phyloP scores from a whole-genome alignment of 2,329 filamentous ascomycete genomes.

The Aspergillus neotritici region DNA sequence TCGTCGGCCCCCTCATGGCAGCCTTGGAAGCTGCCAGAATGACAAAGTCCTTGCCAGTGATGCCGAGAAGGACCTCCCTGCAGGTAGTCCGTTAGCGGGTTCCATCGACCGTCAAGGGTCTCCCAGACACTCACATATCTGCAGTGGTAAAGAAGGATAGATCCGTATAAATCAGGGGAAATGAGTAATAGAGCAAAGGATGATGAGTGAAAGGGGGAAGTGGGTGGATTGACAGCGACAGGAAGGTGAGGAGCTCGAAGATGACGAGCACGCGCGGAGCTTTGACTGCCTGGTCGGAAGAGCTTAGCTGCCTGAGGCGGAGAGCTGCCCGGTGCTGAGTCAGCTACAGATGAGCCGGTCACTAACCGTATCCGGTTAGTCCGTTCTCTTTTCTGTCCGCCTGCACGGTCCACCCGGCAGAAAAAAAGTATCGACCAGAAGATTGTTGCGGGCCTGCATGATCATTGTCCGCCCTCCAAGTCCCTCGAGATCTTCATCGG shows the following conservation, averaged over 20 bases:
- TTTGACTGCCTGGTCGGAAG: slow-evolving; percentile 37
- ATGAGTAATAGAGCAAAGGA: slow-evolving; percentile 14
- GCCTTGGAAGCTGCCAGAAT: slow-evolving; percentile 97
- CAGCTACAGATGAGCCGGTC: slow-evolving; percentile 12
- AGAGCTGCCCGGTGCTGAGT: slow-evolving; percentile 31
- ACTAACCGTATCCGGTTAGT: no score
- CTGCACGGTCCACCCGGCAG: slow-evolving; percentile 28
- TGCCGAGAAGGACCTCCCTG: slow-evolving; percentile 96
- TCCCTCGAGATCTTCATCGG: neutral
- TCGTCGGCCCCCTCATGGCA: slow-evolving; percentile 92
- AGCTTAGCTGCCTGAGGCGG: slow-evolving; percentile 17
- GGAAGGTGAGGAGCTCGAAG: slow-evolving; percentile 16
- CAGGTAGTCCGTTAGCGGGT: slow-evolving; percentile 16
- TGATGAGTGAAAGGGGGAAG: neutral
- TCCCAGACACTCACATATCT: slow-evolving; percentile 1
- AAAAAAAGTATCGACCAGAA: slow-evolving; percentile 30
- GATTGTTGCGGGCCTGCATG: slow-evolving; percentile 1
- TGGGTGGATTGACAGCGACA: neutral
- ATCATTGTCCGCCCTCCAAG: neutral
- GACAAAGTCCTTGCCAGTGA: slow-evolving; percentile 99
- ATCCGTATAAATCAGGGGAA: slow-evolving; percentile 2
- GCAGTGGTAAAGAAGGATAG: slow-evolving; percentile 22
- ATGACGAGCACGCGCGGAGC: slow-evolving; percentile 34
- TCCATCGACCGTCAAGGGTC: slow-evolving; percentile 3
- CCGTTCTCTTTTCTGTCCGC: slow-evolving; percentile 22